Evolutionary conservation across 805 yeast genomes (phyloP).

Genomic region (Nakazawaea wickerhamii): DNA sequence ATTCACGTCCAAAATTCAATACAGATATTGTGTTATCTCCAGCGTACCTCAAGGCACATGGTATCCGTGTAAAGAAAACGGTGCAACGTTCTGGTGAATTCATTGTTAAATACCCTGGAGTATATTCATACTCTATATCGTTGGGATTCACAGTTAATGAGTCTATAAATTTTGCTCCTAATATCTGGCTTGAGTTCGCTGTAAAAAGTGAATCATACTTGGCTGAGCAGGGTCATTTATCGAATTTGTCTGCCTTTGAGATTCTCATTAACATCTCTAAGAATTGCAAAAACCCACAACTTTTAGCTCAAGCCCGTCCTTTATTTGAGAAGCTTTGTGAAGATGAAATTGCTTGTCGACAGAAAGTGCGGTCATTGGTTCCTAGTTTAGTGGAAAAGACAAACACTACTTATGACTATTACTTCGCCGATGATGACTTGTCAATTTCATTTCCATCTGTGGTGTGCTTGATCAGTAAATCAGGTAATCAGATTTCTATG

Average conservation of each 20-base stretch:
- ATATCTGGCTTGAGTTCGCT: conserved; percentile 48
- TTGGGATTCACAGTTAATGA: conserved; percentile 55
- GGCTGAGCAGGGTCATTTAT: conserved; percentile 38
- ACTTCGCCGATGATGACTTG: conserved; percentile 50
- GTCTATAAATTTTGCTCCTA: conserved; percentile 50
- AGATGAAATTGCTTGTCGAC: conserved; percentile 40
- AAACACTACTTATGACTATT: conserved; percentile 26
- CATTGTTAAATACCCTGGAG: conserved; percentile 50
- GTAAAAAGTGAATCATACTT: conserved; percentile 49
- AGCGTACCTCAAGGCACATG: conserved; percentile 35
- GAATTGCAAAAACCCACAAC: conserved; percentile 32
- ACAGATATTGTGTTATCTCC: conserved; percentile 49
- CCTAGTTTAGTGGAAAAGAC: conserved; percentile 29
- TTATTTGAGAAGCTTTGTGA: conserved; percentile 30
- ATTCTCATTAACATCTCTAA: conserved; percentile 43
- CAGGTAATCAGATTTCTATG: conserved; percentile 26
- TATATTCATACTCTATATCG: conserved; percentile 46
- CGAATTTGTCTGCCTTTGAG: conserved; percentile 47
- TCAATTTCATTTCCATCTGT: conserved; percentile 49
- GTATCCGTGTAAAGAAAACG: conserved; percentile 41
- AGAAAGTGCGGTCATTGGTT: conserved; percentile 27
- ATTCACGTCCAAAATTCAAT: conserved; percentile 21
- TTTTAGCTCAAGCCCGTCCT: conserved; percentile 29
- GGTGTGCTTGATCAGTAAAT: conserved; percentile 27
- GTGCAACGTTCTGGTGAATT: conserved; percentile 61